A percentile compares a stretch with the other conserved stretches of the same genome.
phyloP scores from a whole-genome alignment of 768 basidiomycete species.

The Leccinum truebloodii region DNA sequence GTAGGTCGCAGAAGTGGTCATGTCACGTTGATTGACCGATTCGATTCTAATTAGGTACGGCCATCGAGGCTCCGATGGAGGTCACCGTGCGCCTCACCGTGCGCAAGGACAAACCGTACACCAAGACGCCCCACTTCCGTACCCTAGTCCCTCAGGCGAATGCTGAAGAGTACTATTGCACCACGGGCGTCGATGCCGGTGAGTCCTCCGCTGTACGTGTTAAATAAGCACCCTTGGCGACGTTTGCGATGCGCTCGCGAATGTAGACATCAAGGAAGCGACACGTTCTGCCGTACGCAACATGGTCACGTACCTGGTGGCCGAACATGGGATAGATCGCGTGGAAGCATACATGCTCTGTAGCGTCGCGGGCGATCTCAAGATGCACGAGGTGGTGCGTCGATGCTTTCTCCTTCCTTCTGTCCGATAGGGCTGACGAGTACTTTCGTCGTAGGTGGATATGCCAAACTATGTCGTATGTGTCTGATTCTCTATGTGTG shows the following conservation, averaged over 20 bases:
- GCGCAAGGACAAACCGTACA: slow-evolving; percentile 56
- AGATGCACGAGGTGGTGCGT: slow-evolving; percentile 59
- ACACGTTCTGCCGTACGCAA: slow-evolving; percentile 55
- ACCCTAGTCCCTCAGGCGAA: slow-evolving; percentile 27
- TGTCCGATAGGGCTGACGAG: not conserved
- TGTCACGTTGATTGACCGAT: not conserved
- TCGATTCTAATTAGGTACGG: slow-evolving; percentile 43
- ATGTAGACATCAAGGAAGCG: slow-evolving; percentile 50
- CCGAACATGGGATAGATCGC: slow-evolving; percentile 43
- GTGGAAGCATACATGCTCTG: slow-evolving; percentile 62
- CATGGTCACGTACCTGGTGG: slow-evolving; percentile 56
- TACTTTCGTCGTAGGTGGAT: slow-evolving; percentile 45
- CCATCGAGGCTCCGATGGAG: slow-evolving; percentile 64
- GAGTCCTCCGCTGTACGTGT: not conserved
- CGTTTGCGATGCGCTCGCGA: not conserved
- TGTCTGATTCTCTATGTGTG: not conserved
- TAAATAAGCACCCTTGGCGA: not conserved
- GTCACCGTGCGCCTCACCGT: slow-evolving; percentile 56
- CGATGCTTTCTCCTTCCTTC: not conserved
- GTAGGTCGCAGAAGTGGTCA: slow-evolving; percentile 34
- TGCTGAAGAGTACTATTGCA: slow-evolving; percentile 50
- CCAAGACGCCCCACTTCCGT: slow-evolving; percentile 57
- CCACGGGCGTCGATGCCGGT: slow-evolving; percentile 56
- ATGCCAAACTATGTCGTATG: slow-evolving; percentile 67
- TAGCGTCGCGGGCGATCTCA: slow-evolving; percentile 58